Evolutionary conservation across 768 basidiomycete genomes (phyloP), one percentile per base, ranked within the genome.

Genomic region (Chiua virens): DNA sequence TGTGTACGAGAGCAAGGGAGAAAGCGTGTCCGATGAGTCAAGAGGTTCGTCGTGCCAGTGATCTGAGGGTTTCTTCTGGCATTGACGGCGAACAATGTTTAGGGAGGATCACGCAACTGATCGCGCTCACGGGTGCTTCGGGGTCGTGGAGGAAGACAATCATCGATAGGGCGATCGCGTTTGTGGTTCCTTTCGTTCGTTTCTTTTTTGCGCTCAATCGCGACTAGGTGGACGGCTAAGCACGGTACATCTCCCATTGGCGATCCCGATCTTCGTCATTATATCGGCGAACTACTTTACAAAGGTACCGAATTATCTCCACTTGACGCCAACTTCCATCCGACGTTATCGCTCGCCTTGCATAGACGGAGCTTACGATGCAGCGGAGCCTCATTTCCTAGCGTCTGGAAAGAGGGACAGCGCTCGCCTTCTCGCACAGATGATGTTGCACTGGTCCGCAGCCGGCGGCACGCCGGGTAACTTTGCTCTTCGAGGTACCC

Each of bases 121-220:
- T 98, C 61, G 93, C 92, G 9, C 75, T 98, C 48, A 82, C 86
- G 45, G 92, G 92, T 4, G 61, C 89, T 1, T 71, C 76, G 14
- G 94, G 92, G 13, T 64, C 85, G 28, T 99, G 96, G 97, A 76
- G 95, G 52, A 95, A 93, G 74, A 92, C 89, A 1, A 72, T 94
- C 45, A 87, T 92, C 34, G 91, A 94, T 62, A 87, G 83, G 65
- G 74, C 90, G 13, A 77, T 98, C 64, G 80, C 86, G 93, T 95
- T 67, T 64, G 86, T 76, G 53, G 45, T 27, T 46, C 44, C 48
- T 17, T 49, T 39, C 25, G 47, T 34, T 42, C 34, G 52, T 40
- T 53, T 55, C 52, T 32, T 30, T 13, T 50, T 41, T 54, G 37
- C 52, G 58, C 61, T 69, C 11, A 58, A 55, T 49, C 40, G 50